phyloP scores from a whole-genome alignment of 2,329 filamentous ascomycete species.

The Sporothrix luriei region DNA sequence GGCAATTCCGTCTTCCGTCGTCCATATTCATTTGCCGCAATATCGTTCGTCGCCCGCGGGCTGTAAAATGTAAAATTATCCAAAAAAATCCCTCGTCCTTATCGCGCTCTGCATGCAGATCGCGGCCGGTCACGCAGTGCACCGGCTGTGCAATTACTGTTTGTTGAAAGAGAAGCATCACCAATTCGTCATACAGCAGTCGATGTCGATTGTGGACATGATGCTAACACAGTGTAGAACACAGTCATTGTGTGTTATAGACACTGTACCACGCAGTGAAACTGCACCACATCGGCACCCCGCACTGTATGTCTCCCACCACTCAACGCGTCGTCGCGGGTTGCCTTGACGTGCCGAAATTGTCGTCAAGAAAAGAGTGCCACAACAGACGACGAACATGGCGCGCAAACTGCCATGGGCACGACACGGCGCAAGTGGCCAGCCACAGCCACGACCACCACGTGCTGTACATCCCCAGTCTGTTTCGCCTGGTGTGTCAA shows the following conservation, averaged over 20 bases:
- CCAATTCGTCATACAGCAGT: no score
- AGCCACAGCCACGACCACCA: background rate
- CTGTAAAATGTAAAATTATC: background rate
- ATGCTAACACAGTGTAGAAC: background rate
- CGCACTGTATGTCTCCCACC: constrained; percentile 1
- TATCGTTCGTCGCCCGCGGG: background rate
- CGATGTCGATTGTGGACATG: background rate
- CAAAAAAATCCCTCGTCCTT: background rate
- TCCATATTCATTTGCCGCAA: no score
- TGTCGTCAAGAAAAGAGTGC: background rate
- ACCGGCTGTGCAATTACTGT: background rate
- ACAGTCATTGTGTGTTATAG: no score
- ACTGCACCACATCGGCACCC: background rate
- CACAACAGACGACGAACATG: constrained; percentile 28
- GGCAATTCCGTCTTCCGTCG: no score
- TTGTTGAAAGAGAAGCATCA: background rate
- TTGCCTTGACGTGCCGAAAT: background rate
- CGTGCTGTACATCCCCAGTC: background rate
- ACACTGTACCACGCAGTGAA: background rate
- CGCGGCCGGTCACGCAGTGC: background rate
- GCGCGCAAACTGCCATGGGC: constrained; percentile 37
- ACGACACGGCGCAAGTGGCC: background rate
- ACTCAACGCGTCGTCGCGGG: constrained; percentile 6
- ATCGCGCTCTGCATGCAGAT: background rate
- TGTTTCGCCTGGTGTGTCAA: background rate